Conservation (phyloP, 2,329 filamentous ascomycete genomes). For the Epichloe uncinata region DNA sequence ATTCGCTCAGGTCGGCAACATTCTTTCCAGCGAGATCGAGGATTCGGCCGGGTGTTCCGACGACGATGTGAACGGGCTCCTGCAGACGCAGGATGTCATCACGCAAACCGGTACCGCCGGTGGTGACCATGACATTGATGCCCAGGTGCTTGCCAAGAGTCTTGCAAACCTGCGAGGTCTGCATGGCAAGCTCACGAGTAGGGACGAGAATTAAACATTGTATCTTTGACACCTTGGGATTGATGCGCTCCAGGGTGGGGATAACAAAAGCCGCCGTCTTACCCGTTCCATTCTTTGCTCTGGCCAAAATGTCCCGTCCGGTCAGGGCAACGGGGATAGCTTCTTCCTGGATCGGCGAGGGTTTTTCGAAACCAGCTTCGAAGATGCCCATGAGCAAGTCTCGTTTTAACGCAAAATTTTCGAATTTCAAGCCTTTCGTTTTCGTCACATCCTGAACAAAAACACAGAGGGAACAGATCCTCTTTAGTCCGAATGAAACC, state of each 20-base stretch:
- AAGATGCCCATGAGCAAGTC: constrained; percentile 98
- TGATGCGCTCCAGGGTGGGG: constrained; percentile 86
- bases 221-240: constrained; percentile 91
- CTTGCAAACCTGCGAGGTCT: constrained; percentile 99
- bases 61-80: constrained; percentile 92
- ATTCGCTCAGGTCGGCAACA: constrained; percentile 90
- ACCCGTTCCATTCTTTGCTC: constrained; percentile 96
- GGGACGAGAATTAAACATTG: constrained; percentile 94
- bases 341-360: constrained; percentile 98
- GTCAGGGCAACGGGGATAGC: constrained; percentile 93
- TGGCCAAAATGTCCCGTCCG: constrained; percentile 85
- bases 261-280: constrained; percentile 98
- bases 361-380: constrained; percentile 96
- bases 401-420: constrained; percentile 90
- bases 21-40: constrained; percentile 92
- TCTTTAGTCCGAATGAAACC: constrained; percentile 7
- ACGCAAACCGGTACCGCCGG: constrained; percentile 84
- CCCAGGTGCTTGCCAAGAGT: constrained; percentile 93
- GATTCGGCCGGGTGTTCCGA: constrained; percentile 92
- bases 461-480: constrained; percentile 4
- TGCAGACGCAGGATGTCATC: constrained; percentile 94
- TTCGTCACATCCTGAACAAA: constrained; percentile 80
- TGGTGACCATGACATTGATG: constrained; percentile 98
- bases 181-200: constrained; percentile 90
- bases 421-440: constrained; percentile 94